A percentile compares a stretch with the other conserved stretches of the same genome.
Conservation (phyloP, 208 protist species). For the Trypanosoma brucei region DNA sequence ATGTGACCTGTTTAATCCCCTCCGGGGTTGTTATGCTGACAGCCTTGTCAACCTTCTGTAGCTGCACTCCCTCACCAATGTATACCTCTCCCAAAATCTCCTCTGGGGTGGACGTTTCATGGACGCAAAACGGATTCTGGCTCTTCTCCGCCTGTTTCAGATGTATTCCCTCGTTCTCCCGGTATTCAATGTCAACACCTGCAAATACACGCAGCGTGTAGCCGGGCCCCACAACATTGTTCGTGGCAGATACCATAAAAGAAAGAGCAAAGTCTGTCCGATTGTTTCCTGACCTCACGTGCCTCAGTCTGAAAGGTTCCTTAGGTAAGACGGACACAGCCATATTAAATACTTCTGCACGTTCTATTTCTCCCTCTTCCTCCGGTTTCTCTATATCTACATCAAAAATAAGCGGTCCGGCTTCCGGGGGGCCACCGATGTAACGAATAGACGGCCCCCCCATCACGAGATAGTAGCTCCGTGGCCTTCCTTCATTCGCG, state of each 20-base stretch:
- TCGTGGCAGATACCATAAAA: conserved; percentile 6
- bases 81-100: conserved; percentile 11
- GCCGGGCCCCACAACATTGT: conserved; percentile 1
- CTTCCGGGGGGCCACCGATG: conserved; percentile 18
- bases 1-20: conserved; percentile 10
- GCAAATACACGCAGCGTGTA: conserved; percentile 27
- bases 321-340: conserved; percentile 25
- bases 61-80: conserved; percentile 4
- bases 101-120: conserved; percentile 9
- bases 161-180: conserved; percentile 25
- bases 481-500: conserved; percentile 11
- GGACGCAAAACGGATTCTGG: conserved; percentile 28
- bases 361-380: conserved; percentile 37
- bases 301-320: conserved; percentile 29
- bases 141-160: conserved; percentile 19
- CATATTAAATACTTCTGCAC: conserved; percentile 42
- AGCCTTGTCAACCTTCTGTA: conserved; percentile 8
- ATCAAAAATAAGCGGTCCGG: conserved; percentile 61
- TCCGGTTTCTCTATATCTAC: conserved; percentile 39
- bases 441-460: conserved; percentile 57
- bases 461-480: conserved; percentile 58
- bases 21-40: background rate
- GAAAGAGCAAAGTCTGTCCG: conserved; percentile 8
- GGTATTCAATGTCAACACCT: conserved; percentile 33
- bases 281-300: conserved; percentile 3